phyloP scores from a whole-genome alignment of 768 basidiomycete genomes.

The Pulveroboletus ravenelii region DNA sequence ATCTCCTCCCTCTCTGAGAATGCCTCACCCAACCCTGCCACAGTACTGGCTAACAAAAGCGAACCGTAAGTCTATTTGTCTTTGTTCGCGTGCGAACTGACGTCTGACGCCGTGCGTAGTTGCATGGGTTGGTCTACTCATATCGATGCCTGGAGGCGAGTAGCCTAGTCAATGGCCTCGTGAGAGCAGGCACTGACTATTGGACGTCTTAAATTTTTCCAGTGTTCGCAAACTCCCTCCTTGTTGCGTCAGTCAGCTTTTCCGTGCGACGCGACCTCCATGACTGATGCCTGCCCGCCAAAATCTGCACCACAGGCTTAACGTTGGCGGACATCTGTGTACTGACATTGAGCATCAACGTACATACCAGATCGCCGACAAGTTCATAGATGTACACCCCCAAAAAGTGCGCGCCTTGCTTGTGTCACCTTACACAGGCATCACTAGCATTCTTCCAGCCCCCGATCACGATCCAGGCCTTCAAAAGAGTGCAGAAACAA shows the following conservation, averaged over 20 bases:
- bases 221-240: slow-evolving; percentile 20
- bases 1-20: background rate
- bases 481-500: slow-evolving; percentile 4
- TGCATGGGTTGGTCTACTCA: slow-evolving; percentile 15
- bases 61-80: slow-evolving; percentile 2
- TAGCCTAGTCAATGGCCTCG: too few relatives aligned
- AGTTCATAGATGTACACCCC: slow-evolving; percentile 1
- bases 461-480: slow-evolving; percentile 15
- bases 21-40: background rate
- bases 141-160: slow-evolving; percentile 19
- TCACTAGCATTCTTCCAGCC: slow-evolving; percentile 4
- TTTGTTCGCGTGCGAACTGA: background rate
- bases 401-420: slow-evolving; percentile 4
- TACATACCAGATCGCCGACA: background rate
- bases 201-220: too few relatives aligned
- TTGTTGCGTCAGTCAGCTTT: slow-evolving; percentile 14
- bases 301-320: slow-evolving; percentile 5
- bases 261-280: background rate
- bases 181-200: background rate
- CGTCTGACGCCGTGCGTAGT: background rate
- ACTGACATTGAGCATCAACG: slow-evolving; percentile 16
- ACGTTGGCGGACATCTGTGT: slow-evolving; percentile 4
- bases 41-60: slow-evolving; percentile 18
- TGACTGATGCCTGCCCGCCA: background rate
- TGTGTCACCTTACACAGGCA: background rate